A percentile compares a stretch with the other conserved stretches of the same genome.
phyloP scores from a whole-genome alignment of 2,329 filamentous ascomycete genomes.

The Cytospora leucostoma region DNA sequence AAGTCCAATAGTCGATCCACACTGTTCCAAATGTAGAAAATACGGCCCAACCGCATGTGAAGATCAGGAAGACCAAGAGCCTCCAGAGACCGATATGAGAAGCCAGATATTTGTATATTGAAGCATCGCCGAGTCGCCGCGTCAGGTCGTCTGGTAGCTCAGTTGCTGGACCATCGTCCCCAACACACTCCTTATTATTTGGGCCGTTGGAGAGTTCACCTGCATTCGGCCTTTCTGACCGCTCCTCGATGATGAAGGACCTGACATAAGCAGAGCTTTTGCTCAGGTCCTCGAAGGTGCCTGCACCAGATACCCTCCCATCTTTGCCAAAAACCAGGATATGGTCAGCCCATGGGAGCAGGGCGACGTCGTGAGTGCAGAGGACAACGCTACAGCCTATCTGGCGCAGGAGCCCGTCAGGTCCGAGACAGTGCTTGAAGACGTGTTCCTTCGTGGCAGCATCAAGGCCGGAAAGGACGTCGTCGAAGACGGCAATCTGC shows the following conservation, averaged over 20 bases:
- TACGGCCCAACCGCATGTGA: conserved; percentile 3
- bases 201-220: background rate
- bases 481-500: conserved; percentile 47
- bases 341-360: conserved; percentile 4
- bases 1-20: conserved; percentile 3
- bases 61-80: background rate
- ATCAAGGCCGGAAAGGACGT: conserved; percentile 49
- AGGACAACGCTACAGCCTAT: conserved; percentile 1
- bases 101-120: background rate
- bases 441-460: conserved; percentile 22
- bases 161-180: background rate
- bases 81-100: conserved; percentile 1
- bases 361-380: conserved; percentile 1
- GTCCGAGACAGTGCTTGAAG: background rate
- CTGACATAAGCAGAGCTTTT: background rate
- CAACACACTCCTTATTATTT: background rate
- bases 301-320: background rate
- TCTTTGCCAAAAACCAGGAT: background rate
- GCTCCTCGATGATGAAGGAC: background rate
- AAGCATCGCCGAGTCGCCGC: background rate
- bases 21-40: background rate
- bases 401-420: background rate
- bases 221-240: background rate
- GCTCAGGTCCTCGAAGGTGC: background rate
- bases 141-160: background rate